A percentile compares a stretch with the other conserved stretches of the same genome.
phyloP scores from a whole-genome alignment of 805 yeast species.

The Hagleromyces aurorensis region DNA sequence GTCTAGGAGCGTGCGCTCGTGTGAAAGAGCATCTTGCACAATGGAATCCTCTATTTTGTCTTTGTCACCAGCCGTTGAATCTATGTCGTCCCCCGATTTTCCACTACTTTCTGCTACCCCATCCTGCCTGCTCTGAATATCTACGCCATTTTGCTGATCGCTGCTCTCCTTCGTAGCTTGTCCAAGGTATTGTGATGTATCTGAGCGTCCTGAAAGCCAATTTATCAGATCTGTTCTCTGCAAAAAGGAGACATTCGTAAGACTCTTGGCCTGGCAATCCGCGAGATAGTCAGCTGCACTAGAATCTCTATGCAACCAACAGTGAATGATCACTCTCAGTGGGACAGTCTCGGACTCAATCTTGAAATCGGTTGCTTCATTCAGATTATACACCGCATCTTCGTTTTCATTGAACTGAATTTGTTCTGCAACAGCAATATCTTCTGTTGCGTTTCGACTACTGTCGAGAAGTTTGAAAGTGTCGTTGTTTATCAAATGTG shows the following conservation, averaged over 20 bases:
- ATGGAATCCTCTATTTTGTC: slow-evolving; percentile 30
- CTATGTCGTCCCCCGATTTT: slow-evolving; percentile 17
- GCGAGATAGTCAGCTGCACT: slow-evolving; percentile 76
- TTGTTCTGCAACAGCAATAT: slow-evolving; percentile 32
- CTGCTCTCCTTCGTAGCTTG: background rate
- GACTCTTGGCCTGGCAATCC: slow-evolving; percentile 54
- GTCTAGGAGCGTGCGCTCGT: slow-evolving; percentile 46
- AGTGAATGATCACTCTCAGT: slow-evolving; percentile 58
- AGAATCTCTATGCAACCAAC: slow-evolving; percentile 69
- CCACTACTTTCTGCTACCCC: slow-evolving; percentile 26
- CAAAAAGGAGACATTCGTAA: slow-evolving; percentile 69
- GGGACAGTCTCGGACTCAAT: slow-evolving; percentile 42
- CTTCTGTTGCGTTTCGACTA: slow-evolving; percentile 26
- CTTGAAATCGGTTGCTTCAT: slow-evolving; percentile 46
- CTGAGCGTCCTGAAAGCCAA: slow-evolving; percentile 69
- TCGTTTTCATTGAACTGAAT: slow-evolving; percentile 21
- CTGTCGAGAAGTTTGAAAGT: slow-evolving; percentile 12
- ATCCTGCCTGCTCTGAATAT: slow-evolving; percentile 4
- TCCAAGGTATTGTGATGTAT: slow-evolving; percentile 47
- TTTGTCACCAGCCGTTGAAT: slow-evolving; percentile 1
- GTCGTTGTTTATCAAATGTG: slow-evolving; percentile 14
- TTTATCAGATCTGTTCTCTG: slow-evolving; percentile 78
- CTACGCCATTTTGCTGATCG: slow-evolving; percentile 5
- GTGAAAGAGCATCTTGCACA: slow-evolving; percentile 20
- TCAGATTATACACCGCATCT: slow-evolving; percentile 29